These are phyloP conservation scores for Vishniacozyma victoriae DNA, from an alignment of 768 basidiomycete species.

Conservation along the genomic window DNA sequence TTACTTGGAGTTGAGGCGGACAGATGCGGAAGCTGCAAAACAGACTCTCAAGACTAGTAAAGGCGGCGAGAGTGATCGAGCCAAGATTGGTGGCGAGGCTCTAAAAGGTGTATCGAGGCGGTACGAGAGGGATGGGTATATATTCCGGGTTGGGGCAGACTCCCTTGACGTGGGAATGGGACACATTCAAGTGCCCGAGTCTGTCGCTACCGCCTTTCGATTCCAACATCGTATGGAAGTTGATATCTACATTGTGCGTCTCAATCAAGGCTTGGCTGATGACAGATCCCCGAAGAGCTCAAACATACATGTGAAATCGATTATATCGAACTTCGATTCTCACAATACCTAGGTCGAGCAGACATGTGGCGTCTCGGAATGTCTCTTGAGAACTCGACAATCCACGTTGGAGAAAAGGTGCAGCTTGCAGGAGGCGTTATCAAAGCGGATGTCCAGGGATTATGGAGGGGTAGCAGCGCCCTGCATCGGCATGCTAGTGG, in stretches of 20 bases:
- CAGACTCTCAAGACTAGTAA: constrained; percentile 15
- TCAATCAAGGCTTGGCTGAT: not conserved
- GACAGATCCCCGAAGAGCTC: too few species aligned
- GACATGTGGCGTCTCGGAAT: constrained; percentile 96
- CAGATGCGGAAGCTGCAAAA: too few species aligned
- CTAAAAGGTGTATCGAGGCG: constrained; percentile 21
- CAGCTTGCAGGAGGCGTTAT: constrained; percentile 74
- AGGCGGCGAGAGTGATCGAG: constrained; percentile 56
- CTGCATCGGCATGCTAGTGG: constrained; percentile 55
- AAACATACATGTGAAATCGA: too few species aligned
- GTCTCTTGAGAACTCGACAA: constrained; percentile 69
- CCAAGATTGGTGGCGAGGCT: constrained; percentile 48
- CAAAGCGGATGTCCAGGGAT: constrained; percentile 67
- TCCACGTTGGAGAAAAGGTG: constrained; percentile 78
- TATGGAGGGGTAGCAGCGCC: constrained; percentile 59
- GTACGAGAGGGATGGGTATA: constrained; percentile 31
- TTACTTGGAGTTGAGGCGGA: constrained; percentile 38
- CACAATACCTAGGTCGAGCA: constrained; percentile 87
- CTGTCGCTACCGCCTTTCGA: constrained; percentile 33
- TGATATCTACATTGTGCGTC: constrained; percentile 12
- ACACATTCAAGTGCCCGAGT: constrained; percentile 37
- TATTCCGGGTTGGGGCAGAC: constrained; percentile 33
- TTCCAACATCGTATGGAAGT: constrained; percentile 33
- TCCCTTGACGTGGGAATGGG: constrained; percentile 20
- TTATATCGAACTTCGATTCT: constrained; percentile 77